A percentile compares a stretch with the other conserved stretches of the same genome.
Evolutionary conservation across 2,329 filamentous ascomycete species (phyloP).

Genomic region (Venturia carpophila): DNA sequence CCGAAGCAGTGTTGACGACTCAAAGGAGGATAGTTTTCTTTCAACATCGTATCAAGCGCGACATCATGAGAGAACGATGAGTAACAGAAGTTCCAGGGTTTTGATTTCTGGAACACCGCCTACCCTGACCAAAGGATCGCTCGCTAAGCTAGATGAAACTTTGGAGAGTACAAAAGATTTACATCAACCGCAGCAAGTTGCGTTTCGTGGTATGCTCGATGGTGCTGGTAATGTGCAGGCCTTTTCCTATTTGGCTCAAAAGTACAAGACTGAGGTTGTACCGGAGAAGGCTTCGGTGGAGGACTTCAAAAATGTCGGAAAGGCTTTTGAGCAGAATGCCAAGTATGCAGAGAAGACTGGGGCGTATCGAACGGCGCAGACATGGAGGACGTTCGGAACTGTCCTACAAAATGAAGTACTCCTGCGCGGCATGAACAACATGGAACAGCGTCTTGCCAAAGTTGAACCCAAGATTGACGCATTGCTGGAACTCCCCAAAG

Average conservation of each 20-base stretch:
- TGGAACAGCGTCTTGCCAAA: conserved; percentile 23
- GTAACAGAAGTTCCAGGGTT: conserved; percentile 40
- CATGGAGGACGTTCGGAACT: conserved; percentile 49
- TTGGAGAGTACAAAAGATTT: conserved; percentile 23
- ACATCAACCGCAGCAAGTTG: conserved; percentile 38
- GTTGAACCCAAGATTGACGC: conserved; percentile 21
- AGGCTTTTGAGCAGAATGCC: conserved; percentile 47
- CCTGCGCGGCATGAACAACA: conserved; percentile 22
- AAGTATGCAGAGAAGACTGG: conserved; percentile 44
- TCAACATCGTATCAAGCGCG: conserved; percentile 38
- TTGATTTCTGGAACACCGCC: conserved; percentile 49
- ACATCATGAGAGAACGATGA: conserved; percentile 39
- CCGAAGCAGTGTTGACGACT: conserved; percentile 50
- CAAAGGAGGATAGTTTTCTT: conserved; percentile 49
- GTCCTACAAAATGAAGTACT: conserved; percentile 21
- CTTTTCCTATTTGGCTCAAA: conserved; percentile 37
- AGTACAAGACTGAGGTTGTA: conserved; percentile 35
- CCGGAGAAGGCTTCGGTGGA: conserved; percentile 33
- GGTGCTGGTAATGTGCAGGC: conserved; percentile 34
- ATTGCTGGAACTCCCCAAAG: conserved; percentile 13
- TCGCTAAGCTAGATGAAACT: conserved; percentile 35
- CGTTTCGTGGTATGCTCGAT: conserved; percentile 42
- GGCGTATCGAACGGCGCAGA: conserved; percentile 47
- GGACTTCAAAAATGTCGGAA: conserved; percentile 30
- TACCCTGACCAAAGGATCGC: conserved; percentile 37